Evolutionary conservation across 257 asterid genomes (phyloP), one percentile per base, ranked within the genome.

Genomic region (Gentiana straminea): DNA sequence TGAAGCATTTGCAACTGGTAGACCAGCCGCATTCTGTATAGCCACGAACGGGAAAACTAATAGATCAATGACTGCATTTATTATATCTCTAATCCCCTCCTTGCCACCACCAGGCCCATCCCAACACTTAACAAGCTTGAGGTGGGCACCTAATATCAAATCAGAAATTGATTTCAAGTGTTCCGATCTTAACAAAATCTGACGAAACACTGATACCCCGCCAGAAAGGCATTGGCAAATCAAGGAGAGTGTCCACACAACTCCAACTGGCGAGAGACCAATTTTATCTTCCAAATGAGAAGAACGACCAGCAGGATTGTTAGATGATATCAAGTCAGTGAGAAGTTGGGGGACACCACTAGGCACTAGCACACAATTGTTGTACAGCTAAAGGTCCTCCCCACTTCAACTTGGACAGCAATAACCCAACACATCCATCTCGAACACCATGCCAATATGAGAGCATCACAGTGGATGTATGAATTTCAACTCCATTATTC

Each of bases 321-420:
- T 76, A 41, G 46, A 41, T 75, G 24, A 24, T 24, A 92, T 78
- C 67, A 88, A 76, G 72, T 88, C 97, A 70, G 82, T 73, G 57
- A 92, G 90, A 75, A 92, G 85, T 73, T 88, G 97, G 7, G 99
- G 97, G 56, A 86, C 81, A 65, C 97, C 89, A 67, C 95, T 15
- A 15, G 24, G 24, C 24, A 15, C 24, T 84, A 46, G 94, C 97
- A 73, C 97, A 92, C 64, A 86, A 75, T 65, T 92, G 97, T 62
- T 92, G 97, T 67, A 88, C 94, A 70, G 97, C 95, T 68, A 88
- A 57, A 63, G 97, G 95, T 54, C 98, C 98, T 72, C 96, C 98
- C 94, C 94, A 83, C 73, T 75, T 85, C 75, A 92, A 67, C 70
- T 94, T 79, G 68, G 89, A 74, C 69, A 84, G 93, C 79, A 92